A percentile compares a stretch with the other conserved stretches of the same genome.
These are phyloP conservation scores for Candolleomyces efflorescens DNA, from an alignment of 768 basidiomycete genomes.

Conservation along the genomic window DNA sequence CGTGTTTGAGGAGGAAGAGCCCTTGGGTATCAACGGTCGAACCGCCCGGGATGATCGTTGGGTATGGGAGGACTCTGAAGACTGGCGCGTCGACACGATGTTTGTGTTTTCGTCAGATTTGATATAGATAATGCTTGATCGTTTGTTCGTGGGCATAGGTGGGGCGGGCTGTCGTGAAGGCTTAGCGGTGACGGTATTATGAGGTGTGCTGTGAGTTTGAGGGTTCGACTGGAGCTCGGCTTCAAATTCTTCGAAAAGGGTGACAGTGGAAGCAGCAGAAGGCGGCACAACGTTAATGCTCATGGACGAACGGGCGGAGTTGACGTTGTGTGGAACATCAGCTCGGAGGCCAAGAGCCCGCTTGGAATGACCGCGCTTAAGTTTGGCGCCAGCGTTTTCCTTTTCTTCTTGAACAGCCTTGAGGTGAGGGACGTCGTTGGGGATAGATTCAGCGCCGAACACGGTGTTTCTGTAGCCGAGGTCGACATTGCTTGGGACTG, in stretches of 20 bases:
- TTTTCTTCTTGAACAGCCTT: constrained; percentile 35
- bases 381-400: constrained; percentile 18
- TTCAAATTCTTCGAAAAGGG: constrained; percentile 55
- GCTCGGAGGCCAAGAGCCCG: constrained; percentile 44
- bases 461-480: constrained; percentile 44
- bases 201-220: constrained; percentile 62
- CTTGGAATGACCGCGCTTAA: constrained; percentile 37
- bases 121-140: constrained; percentile 63
- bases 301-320: constrained; percentile 48
- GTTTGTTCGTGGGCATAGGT: constrained; percentile 33
- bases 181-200: constrained; percentile 39
- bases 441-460: constrained; percentile 36
- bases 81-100: constrained; percentile 17
- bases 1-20: constrained; percentile 21
- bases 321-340: constrained; percentile 35
- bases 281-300: constrained; percentile 36
- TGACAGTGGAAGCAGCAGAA: constrained; percentile 59
- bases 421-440: constrained; percentile 29
- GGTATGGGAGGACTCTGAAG: constrained; percentile 29
- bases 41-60: constrained; percentile 49
- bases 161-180: constrained; percentile 29
- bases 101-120: constrained; percentile 46
- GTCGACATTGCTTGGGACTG: constrained; percentile 38
- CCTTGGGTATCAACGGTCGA: constrained; percentile 50
- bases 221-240: constrained; percentile 42